phyloP scores from a whole-genome alignment of 106 monocot species.

The Dioscorea dumetorum region DNA sequence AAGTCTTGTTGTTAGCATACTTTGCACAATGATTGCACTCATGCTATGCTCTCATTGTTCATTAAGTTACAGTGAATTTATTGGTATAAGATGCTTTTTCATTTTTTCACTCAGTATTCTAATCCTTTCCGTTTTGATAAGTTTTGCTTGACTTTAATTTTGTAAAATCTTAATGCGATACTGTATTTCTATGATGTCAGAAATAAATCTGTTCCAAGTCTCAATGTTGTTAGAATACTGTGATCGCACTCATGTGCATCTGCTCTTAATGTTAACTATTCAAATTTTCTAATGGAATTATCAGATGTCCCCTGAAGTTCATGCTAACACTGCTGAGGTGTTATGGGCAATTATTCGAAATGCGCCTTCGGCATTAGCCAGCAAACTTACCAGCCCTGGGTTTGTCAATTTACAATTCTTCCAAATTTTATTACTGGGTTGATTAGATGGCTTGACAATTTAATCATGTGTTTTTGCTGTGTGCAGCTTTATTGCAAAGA shows the following conservation, averaged over 20 bases:
- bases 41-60: background rate
- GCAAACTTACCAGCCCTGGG: conserved; percentile 54
- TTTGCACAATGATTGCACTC: background rate
- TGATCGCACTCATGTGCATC: too few species aligned
- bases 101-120: background rate
- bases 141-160: too few species aligned
- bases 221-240: too few species aligned
- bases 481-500: conserved; percentile 48
- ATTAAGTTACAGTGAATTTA: background rate
- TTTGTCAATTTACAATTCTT: background rate
- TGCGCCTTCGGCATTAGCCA: conserved; percentile 54
- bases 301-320: conserved; percentile 70
- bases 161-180: too few species aligned
- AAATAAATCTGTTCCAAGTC: too few species aligned
- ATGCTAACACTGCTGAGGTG: conserved; percentile 78
- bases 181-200: too few species aligned
- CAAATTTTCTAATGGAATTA: background rate
- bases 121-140: background rate
- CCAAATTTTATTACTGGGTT: background rate
- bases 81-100: background rate
- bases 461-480: background rate
- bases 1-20: too few species aligned
- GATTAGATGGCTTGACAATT: too few species aligned
- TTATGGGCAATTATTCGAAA: conserved; percentile 61
- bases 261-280: background rate